These are phyloP conservation scores for Luffa aegyptiaca DNA, from an alignment of 306 rosid genomes.

Conservation along the genomic window DNA sequence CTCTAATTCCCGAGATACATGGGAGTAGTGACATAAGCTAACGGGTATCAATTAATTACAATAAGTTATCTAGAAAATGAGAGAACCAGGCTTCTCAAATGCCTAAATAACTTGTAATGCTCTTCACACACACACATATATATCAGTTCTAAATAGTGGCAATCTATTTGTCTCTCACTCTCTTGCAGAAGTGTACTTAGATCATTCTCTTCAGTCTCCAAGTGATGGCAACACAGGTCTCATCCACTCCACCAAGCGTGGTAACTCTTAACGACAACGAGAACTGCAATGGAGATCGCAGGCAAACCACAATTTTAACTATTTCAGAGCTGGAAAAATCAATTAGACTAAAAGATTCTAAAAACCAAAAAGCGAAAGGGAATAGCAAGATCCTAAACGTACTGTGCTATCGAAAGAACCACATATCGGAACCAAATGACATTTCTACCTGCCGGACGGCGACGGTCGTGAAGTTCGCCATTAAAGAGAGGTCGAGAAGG, in stretches of 20 bases:
- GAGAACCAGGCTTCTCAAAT: background rate
- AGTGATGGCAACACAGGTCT: background rate
- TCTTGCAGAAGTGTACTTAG: no score
- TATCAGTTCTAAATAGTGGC: no score
- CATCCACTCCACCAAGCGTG: background rate
- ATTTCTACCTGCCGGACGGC: background rate
- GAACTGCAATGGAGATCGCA: background rate
- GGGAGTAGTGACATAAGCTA: background rate
- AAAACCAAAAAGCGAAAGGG: background rate
- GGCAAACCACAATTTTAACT: background rate
- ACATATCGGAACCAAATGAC: background rate
- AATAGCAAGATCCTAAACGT: background rate
- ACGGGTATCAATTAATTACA: background rate
- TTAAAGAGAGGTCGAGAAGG: background rate
- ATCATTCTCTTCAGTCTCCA: background rate
- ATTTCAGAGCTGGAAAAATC: background rate
- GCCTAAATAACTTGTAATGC: background rate
- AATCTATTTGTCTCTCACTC: background rate
- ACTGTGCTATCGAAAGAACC: background rate
- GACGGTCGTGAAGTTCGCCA: background rate
- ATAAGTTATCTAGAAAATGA: background rate
- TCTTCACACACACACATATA: no score
- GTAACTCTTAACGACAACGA: background rate
- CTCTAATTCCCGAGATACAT: background rate
- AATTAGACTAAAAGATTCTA: background rate